These are phyloP conservation scores for Adansonia gregorii DNA, from an alignment of 441 rosid species.

Conservation along the genomic window DNA sequence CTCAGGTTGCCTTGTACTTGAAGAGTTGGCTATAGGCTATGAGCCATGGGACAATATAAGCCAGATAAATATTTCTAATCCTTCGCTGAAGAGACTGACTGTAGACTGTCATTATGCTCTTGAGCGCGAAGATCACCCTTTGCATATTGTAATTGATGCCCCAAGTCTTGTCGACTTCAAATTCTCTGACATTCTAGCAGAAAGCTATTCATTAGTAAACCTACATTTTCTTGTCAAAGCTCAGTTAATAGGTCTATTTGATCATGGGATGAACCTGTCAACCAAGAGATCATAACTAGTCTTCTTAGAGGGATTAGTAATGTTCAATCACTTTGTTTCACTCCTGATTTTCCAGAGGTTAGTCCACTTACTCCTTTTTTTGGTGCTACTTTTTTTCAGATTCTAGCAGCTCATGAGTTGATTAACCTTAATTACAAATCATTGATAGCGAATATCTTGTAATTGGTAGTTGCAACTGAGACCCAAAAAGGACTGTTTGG, in stretches of 20 bases:
- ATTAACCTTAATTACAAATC: too few relatives aligned
- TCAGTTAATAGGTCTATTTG: neutral
- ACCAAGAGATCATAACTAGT: neutral
- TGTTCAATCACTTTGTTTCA: neutral
- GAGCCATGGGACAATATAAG: neutral
- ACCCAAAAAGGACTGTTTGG: too few relatives aligned
- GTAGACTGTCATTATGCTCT: rapidly evolving
- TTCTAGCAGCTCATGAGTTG: neutral
- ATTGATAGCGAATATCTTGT: too few relatives aligned
- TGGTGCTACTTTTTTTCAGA: too few relatives aligned
- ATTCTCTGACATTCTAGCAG: neutral
- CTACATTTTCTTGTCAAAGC: neutral
- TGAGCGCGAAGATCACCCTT: neutral
- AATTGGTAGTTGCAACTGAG: too few relatives aligned
- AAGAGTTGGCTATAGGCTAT: neutral
- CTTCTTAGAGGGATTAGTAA: neutral
- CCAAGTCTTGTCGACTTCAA: constrained; percentile 8
- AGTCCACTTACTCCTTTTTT: neutral
- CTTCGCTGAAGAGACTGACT: neutral
- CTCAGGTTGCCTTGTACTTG: neutral
- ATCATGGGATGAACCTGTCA: neutral
- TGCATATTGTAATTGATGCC: neutral
- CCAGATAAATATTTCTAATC: neutral
- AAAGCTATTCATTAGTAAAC: neutral
- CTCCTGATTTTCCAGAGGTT: neutral